A percentile compares a stretch with the other conserved stretches of the same genome.
phyloP scores from a whole-genome alignment of 139 green algal genomes.

The Raphidocelis subcapitata region DNA sequence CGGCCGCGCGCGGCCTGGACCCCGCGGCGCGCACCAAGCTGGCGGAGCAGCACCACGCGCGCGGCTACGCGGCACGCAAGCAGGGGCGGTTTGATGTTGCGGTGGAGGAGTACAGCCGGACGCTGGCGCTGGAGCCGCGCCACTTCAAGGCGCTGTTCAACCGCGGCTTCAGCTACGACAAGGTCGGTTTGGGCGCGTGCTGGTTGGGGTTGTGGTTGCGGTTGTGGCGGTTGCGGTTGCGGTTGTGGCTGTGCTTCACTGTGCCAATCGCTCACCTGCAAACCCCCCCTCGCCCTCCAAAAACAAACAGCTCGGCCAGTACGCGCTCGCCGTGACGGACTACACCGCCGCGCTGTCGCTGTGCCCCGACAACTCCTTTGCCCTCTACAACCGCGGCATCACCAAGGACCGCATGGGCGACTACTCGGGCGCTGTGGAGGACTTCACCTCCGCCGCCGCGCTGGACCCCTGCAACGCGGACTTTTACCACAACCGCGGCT shows the following conservation, averaged over 20 bases:
- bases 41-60: slow-evolving; percentile 58
- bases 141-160: slow-evolving; percentile 91
- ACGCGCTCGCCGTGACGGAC: slow-evolving; percentile 58
- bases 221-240: too few species aligned
- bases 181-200: slow-evolving; percentile 42
- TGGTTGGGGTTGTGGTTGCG: too few species aligned
- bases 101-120: slow-evolving; percentile 67
- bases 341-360: slow-evolving; percentile 67
- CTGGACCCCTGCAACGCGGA: slow-evolving; percentile 74
- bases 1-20: too few species aligned
- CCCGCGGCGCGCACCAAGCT: slow-evolving; percentile 13
- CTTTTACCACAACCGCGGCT: slow-evolving; percentile 90
- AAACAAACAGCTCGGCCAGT: slow-evolving; percentile 54
- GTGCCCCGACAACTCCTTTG: slow-evolving; percentile 64
- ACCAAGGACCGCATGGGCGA: slow-evolving; percentile 49
- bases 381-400: slow-evolving; percentile 88
- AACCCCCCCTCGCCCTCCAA: slow-evolving; percentile 8
- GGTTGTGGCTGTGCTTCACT: too few species aligned
- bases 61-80: slow-evolving; percentile 66
- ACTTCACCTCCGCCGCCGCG: slow-evolving; percentile 73
- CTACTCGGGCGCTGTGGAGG: slow-evolving; percentile 60
- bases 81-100: slow-evolving; percentile 61
- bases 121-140: slow-evolving; percentile 54
- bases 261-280: too few species aligned
- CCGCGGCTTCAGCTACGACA: slow-evolving; percentile 81